Percentiles rank a stretch among this genome's conserved stretches.
Conservation (phyloP, 495 filamentous ascomycete species). For the Beverwykella pulmonaria region DNA sequence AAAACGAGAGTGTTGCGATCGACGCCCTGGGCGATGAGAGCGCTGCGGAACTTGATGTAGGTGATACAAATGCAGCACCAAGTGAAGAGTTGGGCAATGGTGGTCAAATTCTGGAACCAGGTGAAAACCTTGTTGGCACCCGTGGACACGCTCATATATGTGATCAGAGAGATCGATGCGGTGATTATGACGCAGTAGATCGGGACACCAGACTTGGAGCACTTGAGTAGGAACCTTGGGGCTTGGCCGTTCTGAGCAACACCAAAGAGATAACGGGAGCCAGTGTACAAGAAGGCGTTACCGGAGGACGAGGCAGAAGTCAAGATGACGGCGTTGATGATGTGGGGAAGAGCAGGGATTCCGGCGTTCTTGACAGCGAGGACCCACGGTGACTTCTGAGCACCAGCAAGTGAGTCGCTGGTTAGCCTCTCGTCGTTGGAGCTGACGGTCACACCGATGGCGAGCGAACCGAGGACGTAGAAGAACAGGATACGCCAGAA, state of each 20-base stretch:
- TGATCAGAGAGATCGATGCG: constrained; percentile 59
- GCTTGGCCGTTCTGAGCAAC: constrained; percentile 68
- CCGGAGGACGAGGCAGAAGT: constrained; percentile 68
- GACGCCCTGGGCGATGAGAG: constrained; percentile 58
- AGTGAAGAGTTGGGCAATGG: constrained; percentile 55
- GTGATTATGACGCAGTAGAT: constrained; percentile 61
- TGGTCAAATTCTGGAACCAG: constrained; percentile 50
- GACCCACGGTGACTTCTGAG: constrained; percentile 69
- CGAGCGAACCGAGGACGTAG: constrained; percentile 63
- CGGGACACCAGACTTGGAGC: constrained; percentile 62
- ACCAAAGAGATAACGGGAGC: constrained; percentile 75
- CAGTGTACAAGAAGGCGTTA: constrained; percentile 81
- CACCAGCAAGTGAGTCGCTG: constrained; percentile 51
- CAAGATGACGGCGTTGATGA: constrained; percentile 77
- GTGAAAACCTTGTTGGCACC: constrained; percentile 48
- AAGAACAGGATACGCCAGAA: constrained; percentile 89
- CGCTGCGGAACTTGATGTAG: constrained; percentile 62
- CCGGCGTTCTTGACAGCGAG: constrained; percentile 64
- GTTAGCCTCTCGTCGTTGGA: constrained; percentile 59
- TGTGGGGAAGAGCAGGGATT: constrained; percentile 66
- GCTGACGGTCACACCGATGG: constrained; percentile 60
- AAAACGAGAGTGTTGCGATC: constrained; percentile 59
- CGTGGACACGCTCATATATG: constrained; percentile 62
- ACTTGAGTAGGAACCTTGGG: constrained; percentile 59
- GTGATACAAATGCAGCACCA: constrained; percentile 55